phyloP scores from a whole-genome alignment of 1,284 basidiomycete genomes.

The Ceraceosorus bombacis region DNA sequence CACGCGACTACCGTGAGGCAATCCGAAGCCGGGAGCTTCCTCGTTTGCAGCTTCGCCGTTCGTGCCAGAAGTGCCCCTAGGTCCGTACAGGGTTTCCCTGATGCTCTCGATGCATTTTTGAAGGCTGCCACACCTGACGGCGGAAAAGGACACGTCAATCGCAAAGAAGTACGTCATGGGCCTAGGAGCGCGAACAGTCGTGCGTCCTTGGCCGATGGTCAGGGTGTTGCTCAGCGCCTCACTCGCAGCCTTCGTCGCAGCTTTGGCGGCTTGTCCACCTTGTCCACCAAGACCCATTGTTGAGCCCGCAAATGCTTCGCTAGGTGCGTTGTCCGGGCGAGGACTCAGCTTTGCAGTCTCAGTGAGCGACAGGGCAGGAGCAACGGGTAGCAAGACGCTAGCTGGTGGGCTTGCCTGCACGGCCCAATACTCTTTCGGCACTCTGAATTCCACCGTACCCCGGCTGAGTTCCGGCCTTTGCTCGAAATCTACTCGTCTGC shows the following conservation, averaged over 20 bases:
- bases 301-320: conserved; percentile 25
- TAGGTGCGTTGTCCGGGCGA: conserved; percentile 16
- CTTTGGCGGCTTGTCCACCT: conserved; percentile 33
- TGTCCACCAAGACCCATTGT: conserved; percentile 38
- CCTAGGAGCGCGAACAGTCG: conserved; percentile 41
- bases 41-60: conserved; percentile 30
- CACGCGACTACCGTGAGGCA: conserved; percentile 42
- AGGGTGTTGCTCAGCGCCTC: conserved; percentile 42
- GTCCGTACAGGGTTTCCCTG: conserved; percentile 59
- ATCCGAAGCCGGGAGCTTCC: conserved; percentile 35
- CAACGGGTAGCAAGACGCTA: conserved; percentile 31
- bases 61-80: conserved; percentile 8
- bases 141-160: conserved; percentile 73
- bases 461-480: conserved; percentile 78
- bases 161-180: conserved; percentile 77
- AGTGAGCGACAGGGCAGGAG: conserved; percentile 31
- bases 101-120: conserved; percentile 63
- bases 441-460: conserved; percentile 86
- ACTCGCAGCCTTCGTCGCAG: conserved; percentile 34
- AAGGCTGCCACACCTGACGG: conserved; percentile 69
- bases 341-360: conserved; percentile 36
- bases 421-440: conserved; percentile 81
- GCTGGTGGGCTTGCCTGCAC: conserved; percentile 50
- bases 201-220: conserved; percentile 39
- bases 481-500: conserved; percentile 72